Percentiles rank a stretch among this genome's conserved stretches.
phyloP scores from a whole-genome alignment of 805 yeast species.

The Saccharomycopsis vini region DNA sequence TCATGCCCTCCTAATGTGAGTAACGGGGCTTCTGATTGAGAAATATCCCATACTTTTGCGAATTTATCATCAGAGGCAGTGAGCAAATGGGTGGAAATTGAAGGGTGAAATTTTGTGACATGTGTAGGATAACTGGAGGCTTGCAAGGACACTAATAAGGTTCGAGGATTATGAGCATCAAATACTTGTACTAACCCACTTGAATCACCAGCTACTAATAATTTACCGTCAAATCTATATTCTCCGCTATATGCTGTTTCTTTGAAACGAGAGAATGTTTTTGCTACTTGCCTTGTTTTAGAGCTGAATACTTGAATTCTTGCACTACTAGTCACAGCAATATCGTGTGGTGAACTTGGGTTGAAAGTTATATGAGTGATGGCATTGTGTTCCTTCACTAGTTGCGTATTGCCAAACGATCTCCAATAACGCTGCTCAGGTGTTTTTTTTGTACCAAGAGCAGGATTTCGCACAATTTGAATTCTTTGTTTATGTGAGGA shows the following conservation, averaged over 20 bases:
- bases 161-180: constrained; percentile 73
- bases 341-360: constrained; percentile 79
- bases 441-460: constrained; percentile 74
- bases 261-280: constrained; percentile 74
- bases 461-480: constrained; percentile 57
- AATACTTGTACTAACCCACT: constrained; percentile 87
- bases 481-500: constrained; percentile 64
- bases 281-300: constrained; percentile 85
- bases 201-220: constrained; percentile 91
- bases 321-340: constrained; percentile 87
- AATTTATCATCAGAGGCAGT: constrained; percentile 87
- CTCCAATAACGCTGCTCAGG: constrained; percentile 95
- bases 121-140: constrained; percentile 87
- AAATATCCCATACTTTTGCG: constrained; percentile 81
- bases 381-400: constrained; percentile 89
- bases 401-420: constrained; percentile 73
- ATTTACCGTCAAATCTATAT: constrained; percentile 83
- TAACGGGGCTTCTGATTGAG: constrained; percentile 66
- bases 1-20: constrained; percentile 59
- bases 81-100: constrained; percentile 60
- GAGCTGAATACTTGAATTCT: constrained; percentile 88
- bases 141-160: constrained; percentile 66
- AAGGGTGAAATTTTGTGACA: constrained; percentile 86
- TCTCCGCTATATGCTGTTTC: constrained; percentile 91
- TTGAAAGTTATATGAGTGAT: constrained; percentile 82